phyloP scores from a whole-genome alignment of 768 basidiomycete genomes.

The Serendipita sp. region DNA sequence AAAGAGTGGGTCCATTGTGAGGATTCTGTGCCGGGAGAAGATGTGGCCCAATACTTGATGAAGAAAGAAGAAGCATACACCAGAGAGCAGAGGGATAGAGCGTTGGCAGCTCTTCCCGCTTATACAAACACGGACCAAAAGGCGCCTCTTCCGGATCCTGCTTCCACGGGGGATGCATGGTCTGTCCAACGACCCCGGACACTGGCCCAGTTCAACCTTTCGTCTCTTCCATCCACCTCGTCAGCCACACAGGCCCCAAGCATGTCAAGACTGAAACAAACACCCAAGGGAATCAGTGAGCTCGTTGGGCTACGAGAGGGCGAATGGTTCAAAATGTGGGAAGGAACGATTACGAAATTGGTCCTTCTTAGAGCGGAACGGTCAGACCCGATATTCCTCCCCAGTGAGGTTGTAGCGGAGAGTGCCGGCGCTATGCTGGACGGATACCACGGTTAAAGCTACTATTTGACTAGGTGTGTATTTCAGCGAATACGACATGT shows the following conservation, averaged over 20 bases:
- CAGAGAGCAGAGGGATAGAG: background rate
- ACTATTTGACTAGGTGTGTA: background rate
- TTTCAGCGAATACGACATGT: too few relatives aligned
- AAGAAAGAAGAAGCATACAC: background rate
- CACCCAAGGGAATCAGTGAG: slow-evolving; percentile 20
- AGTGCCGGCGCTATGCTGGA: slow-evolving; percentile 9
- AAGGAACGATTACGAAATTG: slow-evolving; percentile 44
- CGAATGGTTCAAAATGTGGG: slow-evolving; percentile 69
- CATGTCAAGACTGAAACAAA: slow-evolving; percentile 12
- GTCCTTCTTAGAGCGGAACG: slow-evolving; percentile 23
- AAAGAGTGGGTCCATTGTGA: slow-evolving; percentile 17
- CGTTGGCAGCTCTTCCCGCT: background rate
- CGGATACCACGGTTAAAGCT: slow-evolving; percentile 5
- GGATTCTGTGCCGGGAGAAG: slow-evolving; percentile 10
- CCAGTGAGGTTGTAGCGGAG: background rate
- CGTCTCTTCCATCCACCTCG: slow-evolving; percentile 4
- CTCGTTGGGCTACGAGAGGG: slow-evolving; percentile 49
- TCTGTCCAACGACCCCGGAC: background rate
- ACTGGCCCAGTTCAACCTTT: background rate
- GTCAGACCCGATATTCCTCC: slow-evolving; percentile 2
- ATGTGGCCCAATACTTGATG: slow-evolving; percentile 4
- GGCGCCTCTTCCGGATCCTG: slow-evolving; percentile 8
- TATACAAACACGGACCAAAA: background rate
- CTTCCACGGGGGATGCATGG: slow-evolving; percentile 1
- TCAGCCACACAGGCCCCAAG: slow-evolving; percentile 2